phyloP scores from a whole-genome alignment of 2,329 filamentous ascomycete species.

The Colletotrichum navitas region DNA sequence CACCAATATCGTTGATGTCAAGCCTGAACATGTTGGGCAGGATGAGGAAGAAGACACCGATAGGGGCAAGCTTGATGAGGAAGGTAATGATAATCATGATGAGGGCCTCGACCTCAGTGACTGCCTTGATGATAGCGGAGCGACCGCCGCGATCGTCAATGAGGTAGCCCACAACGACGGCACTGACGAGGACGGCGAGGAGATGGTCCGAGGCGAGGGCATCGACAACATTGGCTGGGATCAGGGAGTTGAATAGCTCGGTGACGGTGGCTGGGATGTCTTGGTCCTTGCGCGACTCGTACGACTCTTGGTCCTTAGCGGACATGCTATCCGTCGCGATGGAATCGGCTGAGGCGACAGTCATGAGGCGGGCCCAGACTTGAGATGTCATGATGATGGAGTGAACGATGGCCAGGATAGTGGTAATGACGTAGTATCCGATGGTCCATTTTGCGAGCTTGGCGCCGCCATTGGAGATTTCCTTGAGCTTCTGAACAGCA shows the following conservation, averaged over 20 bases:
- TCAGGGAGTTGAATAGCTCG: conserved; percentile 62
- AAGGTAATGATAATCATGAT: conserved; percentile 60
- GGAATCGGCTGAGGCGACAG: conserved; percentile 49
- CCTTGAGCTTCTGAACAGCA: conserved; percentile 61
- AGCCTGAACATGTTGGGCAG: conserved; percentile 64
- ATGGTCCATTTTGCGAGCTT: conserved; percentile 63
- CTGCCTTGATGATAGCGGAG: conserved; percentile 56
- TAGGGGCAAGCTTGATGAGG: conserved; percentile 62
- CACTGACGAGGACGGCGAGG: conserved; percentile 60
- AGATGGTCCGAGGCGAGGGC: conserved; percentile 61
- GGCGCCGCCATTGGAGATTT: conserved; percentile 58
- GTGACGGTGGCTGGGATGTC: conserved; percentile 59
- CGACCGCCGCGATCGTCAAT: conserved; percentile 54
- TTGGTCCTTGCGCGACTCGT: conserved; percentile 51
- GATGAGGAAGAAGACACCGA: conserved; percentile 67
- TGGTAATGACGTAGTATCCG: conserved; percentile 63
- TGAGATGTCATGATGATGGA: conserved; percentile 60
- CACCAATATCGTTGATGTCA: conserved; percentile 60
- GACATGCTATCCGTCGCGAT: conserved; percentile 48
- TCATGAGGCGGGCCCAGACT: conserved; percentile 62
- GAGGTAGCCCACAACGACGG: conserved; percentile 61
- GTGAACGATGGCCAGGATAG: conserved; percentile 61
- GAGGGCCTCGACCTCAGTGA: conserved; percentile 62
- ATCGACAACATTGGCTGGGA: conserved; percentile 62
- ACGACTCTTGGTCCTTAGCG: conserved; percentile 48